phyloP scores from a whole-genome alignment of 352 stramenopile genomes.

The Pythium coloratum region DNA sequence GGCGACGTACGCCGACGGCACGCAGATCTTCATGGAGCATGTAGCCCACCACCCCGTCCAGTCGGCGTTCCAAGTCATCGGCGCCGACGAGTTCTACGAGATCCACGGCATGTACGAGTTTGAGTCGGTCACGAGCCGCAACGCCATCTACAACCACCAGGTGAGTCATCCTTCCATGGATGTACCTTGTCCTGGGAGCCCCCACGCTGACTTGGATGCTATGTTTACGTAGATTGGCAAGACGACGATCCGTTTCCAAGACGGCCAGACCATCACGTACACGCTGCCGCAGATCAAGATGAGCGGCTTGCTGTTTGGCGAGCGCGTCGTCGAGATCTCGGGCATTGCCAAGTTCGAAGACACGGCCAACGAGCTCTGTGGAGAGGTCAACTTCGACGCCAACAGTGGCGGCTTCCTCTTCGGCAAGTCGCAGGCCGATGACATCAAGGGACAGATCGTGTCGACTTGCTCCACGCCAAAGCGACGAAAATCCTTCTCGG shows the following conservation, averaged over 20 bases:
- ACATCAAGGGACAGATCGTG: constrained; percentile 73
- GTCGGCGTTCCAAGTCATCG: constrained; percentile 54
- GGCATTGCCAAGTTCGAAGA: constrained; percentile 59
- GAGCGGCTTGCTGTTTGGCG: constrained; percentile 67
- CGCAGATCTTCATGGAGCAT: constrained; percentile 70
- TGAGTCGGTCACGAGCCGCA: constrained; percentile 63
- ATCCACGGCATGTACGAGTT: constrained; percentile 70
- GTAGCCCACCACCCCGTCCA: constrained; percentile 71
- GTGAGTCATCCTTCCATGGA: constrained; percentile 10
- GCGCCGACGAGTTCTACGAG: constrained; percentile 49
- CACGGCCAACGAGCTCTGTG: constrained; percentile 36
- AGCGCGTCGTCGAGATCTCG: constrained; percentile 69
- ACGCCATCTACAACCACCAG: constrained; percentile 73
- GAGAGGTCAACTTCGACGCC: constrained; percentile 59
- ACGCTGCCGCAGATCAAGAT: constrained; percentile 81
- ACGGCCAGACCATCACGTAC: constrained; percentile 57
- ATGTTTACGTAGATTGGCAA: constrained; percentile 14
- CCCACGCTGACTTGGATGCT: neutral
- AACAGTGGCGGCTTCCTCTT: constrained; percentile 60
- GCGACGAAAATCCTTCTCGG: neutral
- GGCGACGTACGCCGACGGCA: constrained; percentile 66
- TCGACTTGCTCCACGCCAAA: constrained; percentile 33
- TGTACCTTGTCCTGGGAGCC: neutral
- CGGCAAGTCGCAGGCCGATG: constrained; percentile 59
- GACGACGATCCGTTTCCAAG: constrained; percentile 47